Evolutionary conservation across 2,329 filamentous ascomycete genomes (phyloP), one percentile per base, ranked within the genome.

Genomic region (Pseudogymnoascus sp.): DNA sequence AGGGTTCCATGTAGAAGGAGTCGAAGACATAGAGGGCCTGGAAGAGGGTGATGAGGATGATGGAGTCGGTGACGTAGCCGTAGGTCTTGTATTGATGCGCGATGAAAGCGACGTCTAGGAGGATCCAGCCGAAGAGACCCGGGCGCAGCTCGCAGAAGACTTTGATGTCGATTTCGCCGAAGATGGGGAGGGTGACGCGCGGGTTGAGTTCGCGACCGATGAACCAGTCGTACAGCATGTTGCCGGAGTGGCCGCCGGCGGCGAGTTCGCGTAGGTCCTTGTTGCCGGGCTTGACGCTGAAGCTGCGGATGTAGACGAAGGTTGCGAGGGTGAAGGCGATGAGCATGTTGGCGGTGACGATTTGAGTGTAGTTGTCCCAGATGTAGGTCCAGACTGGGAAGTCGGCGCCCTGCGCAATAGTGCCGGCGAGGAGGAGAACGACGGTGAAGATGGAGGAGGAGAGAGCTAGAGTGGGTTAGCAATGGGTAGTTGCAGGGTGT

Each of bases 201-300:
- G 93, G 93, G 77, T 97, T 97, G 65, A 97, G 85, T 75, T 97
- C 93, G 28, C 93, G 90, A 18, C 93, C 93, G 67, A 97, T 97
- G 77, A 92, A 97, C 86, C 91, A 97, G 76, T 97, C 93, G 75
- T 97, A 97, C 38, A 97, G 76, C 66, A 91, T 78, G 75, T 96
- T 97, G 64, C 92, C 92, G 1, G 85, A 86, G 72, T 89, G 84
- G 14, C 92, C 92, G 47, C 92, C 92, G 1, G 85, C 84, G 0
- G 92, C 92, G 6, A 97, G 82, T 73, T 94, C 87, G 42, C 92
- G 89, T 66, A 83, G 79, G 59, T 88, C 81, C 11, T 82, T 79
- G 73, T 95, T 91, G 47, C 84, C 86, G n/a, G 85, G 77, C 73
- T 90, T 89, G 67, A 96, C 89, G 62, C 82, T 82, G 78, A 97